phyloP scores from a whole-genome alignment of 2,329 filamentous ascomycete genomes.

The Rhynchosporium graminicola region DNA sequence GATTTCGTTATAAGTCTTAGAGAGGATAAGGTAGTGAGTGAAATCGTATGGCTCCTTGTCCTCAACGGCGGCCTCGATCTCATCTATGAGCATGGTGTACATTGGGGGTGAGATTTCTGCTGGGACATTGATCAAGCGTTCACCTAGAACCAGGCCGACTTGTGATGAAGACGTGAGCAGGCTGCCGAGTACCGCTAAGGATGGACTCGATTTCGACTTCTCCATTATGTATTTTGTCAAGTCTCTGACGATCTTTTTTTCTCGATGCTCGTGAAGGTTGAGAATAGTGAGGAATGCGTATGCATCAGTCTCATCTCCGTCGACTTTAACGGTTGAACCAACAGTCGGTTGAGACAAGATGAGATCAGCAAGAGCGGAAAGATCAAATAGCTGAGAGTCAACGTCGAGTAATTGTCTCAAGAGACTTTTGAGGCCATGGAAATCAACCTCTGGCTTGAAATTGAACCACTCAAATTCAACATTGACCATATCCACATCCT shows the following conservation, averaged over 20 bases:
- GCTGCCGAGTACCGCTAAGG: conserved; percentile 57
- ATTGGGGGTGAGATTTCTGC: conserved; percentile 87
- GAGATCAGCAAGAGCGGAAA: conserved; percentile 82
- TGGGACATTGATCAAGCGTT: conserved; percentile 96
- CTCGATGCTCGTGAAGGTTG: conserved; percentile 77
- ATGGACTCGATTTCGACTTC: conserved; percentile 52
- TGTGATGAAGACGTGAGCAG: conserved; percentile 60
- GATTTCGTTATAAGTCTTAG: conserved; percentile 90
- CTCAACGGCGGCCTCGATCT: conserved; percentile 83
- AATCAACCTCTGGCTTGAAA: conserved; percentile 84
- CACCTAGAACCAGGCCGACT: conserved; percentile 84
- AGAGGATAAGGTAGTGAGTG: conserved; percentile 87
- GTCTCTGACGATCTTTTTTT: conserved; percentile 70
- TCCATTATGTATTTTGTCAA: conserved; percentile 70
- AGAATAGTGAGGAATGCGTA: conserved; percentile 90
- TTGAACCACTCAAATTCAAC: conserved; percentile 99
- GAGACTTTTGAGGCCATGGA: conserved; percentile 89
- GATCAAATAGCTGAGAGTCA: conserved; percentile 81
- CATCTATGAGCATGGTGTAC: conserved; percentile 91
- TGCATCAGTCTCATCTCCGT: conserved; percentile 87
- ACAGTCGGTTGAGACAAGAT: conserved; percentile 85
- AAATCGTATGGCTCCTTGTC: conserved; percentile 93
- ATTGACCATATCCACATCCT: conserved; percentile 86
- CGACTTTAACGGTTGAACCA: conserved; percentile 95
- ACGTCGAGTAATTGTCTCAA: conserved; percentile 90